Conservation (phyloP, 2,329 filamentous ascomycete genomes). For the Penicillium brevicompactum region DNA sequence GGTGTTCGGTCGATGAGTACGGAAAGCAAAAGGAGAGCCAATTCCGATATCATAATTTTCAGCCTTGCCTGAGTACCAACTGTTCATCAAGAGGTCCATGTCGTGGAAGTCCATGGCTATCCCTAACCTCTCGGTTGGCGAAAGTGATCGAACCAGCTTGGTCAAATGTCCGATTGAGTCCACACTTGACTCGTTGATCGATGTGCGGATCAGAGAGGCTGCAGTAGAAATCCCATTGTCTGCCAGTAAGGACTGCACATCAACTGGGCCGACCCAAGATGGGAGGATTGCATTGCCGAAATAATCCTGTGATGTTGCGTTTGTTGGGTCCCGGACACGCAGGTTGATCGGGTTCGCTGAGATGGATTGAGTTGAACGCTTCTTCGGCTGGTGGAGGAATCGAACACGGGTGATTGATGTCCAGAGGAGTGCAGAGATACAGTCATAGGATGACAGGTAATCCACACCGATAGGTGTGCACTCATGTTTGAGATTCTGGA, state of each 20-base stretch:
- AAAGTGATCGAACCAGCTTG: conserved; percentile 15
- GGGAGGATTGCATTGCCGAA: conserved; percentile 26
- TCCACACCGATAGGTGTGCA: conserved; percentile 16
- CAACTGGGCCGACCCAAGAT: conserved; percentile 16
- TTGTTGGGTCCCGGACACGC: conserved; percentile 22
- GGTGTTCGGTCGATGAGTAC: conserved; percentile 6
- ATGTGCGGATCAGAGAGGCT: conserved; percentile 24
- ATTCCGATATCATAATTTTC: conserved; percentile 25
- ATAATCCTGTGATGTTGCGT: conserved; percentile 20
- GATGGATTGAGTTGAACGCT: conserved; percentile 6
- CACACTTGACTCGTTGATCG: conserved; percentile 16
- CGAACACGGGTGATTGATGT: conserved; percentile 24
- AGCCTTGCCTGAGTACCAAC: conserved; percentile 22
- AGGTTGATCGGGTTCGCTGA: conserved; percentile 25
- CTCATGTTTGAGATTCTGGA: conserved; percentile 18
- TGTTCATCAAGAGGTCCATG: conserved; percentile 28
- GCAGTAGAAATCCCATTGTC: conserved; percentile 17
- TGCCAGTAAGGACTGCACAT: conserved; percentile 9
- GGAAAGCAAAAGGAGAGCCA: conserved; percentile 17
- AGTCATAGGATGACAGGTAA: conserved; percentile 30
- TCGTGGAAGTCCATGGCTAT: conserved; percentile 17
- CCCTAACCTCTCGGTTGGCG: conserved; percentile 15
- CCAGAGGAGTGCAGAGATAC: conserved; percentile 28
- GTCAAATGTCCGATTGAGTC: conserved; percentile 7
- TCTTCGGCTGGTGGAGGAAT: conserved; percentile 18